Conservation (phyloP, 805 yeast genomes). For the Nakazawaea holstii region DNA sequence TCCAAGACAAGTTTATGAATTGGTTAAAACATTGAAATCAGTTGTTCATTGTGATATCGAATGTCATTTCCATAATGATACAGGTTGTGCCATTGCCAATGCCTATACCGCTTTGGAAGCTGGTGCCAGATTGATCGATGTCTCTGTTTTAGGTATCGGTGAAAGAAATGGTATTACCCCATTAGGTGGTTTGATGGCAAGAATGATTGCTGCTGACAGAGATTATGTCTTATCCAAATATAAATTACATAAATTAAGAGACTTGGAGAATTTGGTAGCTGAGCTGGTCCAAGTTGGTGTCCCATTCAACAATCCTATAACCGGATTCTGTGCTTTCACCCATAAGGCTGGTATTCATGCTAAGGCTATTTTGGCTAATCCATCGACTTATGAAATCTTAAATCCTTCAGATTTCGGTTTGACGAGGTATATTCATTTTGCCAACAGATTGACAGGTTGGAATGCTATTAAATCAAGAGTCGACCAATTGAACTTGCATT, state of each 20-base stretch:
- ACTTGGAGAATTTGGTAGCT: conserved; percentile 91
- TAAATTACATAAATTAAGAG: conserved; percentile 93
- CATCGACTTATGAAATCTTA: conserved; percentile 96
- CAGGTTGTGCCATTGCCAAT: conserved; percentile 98
- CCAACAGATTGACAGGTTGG: conserved; percentile 98
- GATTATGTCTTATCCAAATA: conserved; percentile 92
- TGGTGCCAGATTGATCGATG: conserved; percentile 93
- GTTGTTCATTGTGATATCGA: conserved; percentile 97
- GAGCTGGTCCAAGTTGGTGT: conserved; percentile 96
- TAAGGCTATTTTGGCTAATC: conserved; percentile 96
- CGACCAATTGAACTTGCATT: conserved; percentile 86
- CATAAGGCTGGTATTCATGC: conserved; percentile 99
- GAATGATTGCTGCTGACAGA: conserved; percentile 98
- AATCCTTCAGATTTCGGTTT: conserved; percentile 94
- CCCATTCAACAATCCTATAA: conserved; percentile 97
- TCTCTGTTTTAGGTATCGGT: conserved; percentile 95
- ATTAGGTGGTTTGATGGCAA: conserved; percentile 96
- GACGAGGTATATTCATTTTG: conserved; percentile 94
- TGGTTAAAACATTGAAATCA: conserved; percentile 86
- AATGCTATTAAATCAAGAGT: conserved; percentile 98
- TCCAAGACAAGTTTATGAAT: conserved; percentile 97
- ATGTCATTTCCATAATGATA: conserved; percentile 98
- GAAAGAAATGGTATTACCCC: conserved; percentile 99
- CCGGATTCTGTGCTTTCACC: conserved; percentile 99
- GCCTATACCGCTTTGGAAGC: conserved; percentile 98